A percentile compares a stretch with the other conserved stretches of the same genome.
phyloP scores from a whole-genome alignment of 2,329 filamentous ascomycete species.

The Xylaria arbuscula region DNA sequence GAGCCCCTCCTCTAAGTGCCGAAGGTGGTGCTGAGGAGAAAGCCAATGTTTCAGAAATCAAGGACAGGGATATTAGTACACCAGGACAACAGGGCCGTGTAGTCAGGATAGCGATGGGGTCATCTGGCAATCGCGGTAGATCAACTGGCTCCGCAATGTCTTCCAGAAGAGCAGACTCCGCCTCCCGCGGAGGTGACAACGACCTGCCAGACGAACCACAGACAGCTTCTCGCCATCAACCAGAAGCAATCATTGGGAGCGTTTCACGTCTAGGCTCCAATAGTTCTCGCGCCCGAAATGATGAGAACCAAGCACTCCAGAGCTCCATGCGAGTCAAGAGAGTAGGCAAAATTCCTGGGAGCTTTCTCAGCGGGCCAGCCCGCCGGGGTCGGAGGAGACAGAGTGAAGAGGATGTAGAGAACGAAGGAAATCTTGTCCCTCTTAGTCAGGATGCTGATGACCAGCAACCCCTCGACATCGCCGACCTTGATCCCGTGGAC shows the following conservation, averaged over 20 bases:
- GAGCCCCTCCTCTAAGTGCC: slow-evolving; percentile 55
- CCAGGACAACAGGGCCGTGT: slow-evolving; percentile 63
- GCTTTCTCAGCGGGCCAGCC: slow-evolving; percentile 82
- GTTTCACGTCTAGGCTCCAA: slow-evolving; percentile 65
- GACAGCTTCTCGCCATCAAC: slow-evolving; percentile 61
- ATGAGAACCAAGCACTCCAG: slow-evolving; percentile 73
- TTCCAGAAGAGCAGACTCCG: slow-evolving; percentile 50
- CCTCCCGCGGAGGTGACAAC: slow-evolving; percentile 52
- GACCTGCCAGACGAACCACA: slow-evolving; percentile 62
- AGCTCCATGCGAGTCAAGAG: slow-evolving; percentile 83
- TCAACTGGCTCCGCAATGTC: slow-evolving; percentile 52
- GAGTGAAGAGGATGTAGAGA: slow-evolving; percentile 73
- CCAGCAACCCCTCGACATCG: slow-evolving; percentile 51
- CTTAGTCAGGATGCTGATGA: slow-evolving; percentile 58
- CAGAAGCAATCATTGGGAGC: slow-evolving; percentile 62
- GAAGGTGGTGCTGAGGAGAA: slow-evolving; percentile 58
- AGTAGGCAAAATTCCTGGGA: slow-evolving; percentile 78
- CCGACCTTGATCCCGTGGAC: slow-evolving; percentile 53
- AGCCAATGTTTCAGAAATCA: slow-evolving; percentile 49
- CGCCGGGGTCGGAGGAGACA: slow-evolving; percentile 76
- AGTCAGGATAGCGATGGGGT: slow-evolving; percentile 66
- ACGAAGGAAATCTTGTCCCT: slow-evolving; percentile 54
- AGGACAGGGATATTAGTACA: slow-evolving; percentile 61
- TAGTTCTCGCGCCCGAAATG: slow-evolving; percentile 61
- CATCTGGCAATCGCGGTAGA: slow-evolving; percentile 58